Evolutionary conservation across 257 asterid genomes (phyloP).

Genomic region (Nicotiana tomentosiformis): DNA sequence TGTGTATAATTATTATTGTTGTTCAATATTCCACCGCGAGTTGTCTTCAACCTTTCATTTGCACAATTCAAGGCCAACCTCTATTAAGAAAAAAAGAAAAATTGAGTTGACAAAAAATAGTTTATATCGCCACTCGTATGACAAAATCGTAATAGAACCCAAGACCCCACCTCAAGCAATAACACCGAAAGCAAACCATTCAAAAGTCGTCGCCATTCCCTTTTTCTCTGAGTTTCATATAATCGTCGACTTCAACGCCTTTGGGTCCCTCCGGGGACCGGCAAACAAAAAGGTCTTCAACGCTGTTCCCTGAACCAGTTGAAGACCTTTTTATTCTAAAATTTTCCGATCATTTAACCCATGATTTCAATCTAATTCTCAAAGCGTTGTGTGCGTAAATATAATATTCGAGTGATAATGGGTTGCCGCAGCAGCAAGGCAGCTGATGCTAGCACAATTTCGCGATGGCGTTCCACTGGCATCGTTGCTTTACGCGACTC

Average conservation of each 20-base stretch:
- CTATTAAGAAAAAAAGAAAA: neutral
- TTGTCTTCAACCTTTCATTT: no score
- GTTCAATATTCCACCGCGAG: no score
- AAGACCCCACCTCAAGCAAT: neutral
- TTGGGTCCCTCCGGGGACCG: neutral
- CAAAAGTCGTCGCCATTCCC: neutral
- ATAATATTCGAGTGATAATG: slow-evolving; percentile 26
- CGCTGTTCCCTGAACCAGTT: neutral
- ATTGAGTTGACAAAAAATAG: neutral
- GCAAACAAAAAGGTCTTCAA: neutral
- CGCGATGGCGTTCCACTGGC: slow-evolving; percentile 98
- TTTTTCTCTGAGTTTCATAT: neutral
- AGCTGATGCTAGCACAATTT: slow-evolving; percentile 57
- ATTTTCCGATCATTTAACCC: no score
- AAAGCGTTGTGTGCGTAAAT: neutral
- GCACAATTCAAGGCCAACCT: no score
- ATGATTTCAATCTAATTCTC: neutral
- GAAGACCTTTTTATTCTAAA: neutral
- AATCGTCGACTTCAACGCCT: neutral
- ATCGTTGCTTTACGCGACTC: slow-evolving; percentile 91
- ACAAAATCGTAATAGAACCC: neutral
- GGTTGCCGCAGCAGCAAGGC: slow-evolving; percentile 77
- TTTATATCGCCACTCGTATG: neutral
- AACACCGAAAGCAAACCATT: neutral
- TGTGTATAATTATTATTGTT: no score